Percentiles rank a stretch among this genome's conserved stretches.
Conservation (phyloP, 2,329 filamentous ascomycete genomes). For the Ophiostoma fasciatum region DNA sequence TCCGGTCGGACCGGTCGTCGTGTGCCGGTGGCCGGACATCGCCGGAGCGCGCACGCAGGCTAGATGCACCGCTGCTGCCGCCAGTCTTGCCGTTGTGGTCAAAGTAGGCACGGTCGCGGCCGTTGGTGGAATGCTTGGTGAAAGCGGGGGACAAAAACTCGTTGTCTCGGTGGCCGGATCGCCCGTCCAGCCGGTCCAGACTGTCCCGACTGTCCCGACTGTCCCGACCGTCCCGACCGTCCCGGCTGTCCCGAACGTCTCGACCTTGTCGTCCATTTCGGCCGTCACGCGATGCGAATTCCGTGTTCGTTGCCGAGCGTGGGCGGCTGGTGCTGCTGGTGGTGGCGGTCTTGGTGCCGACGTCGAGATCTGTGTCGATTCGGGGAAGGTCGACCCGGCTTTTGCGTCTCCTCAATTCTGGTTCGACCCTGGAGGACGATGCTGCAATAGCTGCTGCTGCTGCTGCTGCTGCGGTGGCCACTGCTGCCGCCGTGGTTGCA, state of each 20-base stretch:
- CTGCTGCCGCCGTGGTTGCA: neutral
- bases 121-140: conserved; percentile 24
- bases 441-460: neutral
- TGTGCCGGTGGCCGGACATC: conserved; percentile 1
- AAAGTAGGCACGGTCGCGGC: conserved; percentile 29
- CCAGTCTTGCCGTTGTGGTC: conserved; percentile 12
- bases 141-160: conserved; percentile 27
- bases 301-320: conserved; percentile 20
- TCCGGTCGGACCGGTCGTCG: neutral
- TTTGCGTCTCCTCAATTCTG: conserved; percentile 16
- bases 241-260: too few species aligned
- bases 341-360: conserved; percentile 14
- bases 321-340: conserved; percentile 14
- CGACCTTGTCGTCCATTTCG: too few species aligned
- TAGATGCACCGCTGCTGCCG: neutral
- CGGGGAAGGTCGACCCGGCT: conserved; percentile 28
- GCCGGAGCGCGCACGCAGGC: conserved; percentile 7
- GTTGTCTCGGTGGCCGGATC: conserved; percentile 15
- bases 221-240: too few species aligned
- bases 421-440: neutral
- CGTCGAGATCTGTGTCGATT: conserved; percentile 28
- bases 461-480: conserved; percentile 3
- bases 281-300: conserved; percentile 14
- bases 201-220: too few species aligned
- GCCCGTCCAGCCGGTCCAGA: conserved; percentile 9